phyloP scores from a whole-genome alignment of 257 asterid genomes.

The Lavandula angustifolia region DNA sequence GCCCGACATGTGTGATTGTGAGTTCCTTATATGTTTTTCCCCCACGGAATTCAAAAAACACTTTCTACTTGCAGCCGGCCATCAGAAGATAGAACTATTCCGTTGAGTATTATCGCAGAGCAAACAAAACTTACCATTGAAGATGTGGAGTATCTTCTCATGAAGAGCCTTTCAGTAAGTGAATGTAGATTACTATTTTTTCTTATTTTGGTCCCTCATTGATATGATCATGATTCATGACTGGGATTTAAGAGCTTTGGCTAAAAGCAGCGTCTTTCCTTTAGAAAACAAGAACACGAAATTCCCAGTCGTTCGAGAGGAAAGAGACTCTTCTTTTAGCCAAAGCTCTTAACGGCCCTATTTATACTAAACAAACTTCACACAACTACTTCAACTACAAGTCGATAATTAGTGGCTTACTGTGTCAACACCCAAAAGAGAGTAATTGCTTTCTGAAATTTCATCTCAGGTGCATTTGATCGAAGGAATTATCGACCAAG shows the following conservation, averaged over 20 bases:
- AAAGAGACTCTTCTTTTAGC: too few species aligned
- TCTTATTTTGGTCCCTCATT: background rate
- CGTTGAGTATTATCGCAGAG: slow-evolving; percentile 71
- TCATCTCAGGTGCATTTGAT: slow-evolving; percentile 78
- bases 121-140: slow-evolving; percentile 82
- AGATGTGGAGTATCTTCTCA: slow-evolving; percentile 87
- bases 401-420: too few species aligned
- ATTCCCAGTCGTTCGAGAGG: too few species aligned
- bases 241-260: too few species aligned
- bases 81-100: slow-evolving; percentile 92
- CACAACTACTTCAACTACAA: too few species aligned
- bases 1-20: background rate
- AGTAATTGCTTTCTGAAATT: too few species aligned
- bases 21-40: slow-evolving; percentile 10
- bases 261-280: too few species aligned
- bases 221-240: too few species aligned
- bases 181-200: slow-evolving; percentile 3
- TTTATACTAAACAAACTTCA: too few species aligned
- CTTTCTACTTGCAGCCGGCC: slow-evolving; percentile 68
- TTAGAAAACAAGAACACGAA: too few species aligned
- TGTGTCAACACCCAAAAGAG: too few species aligned
- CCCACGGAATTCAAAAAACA: slow-evolving; percentile 1
- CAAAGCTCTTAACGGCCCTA: too few species aligned
- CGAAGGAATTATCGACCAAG: slow-evolving; percentile 93
- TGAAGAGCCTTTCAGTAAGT: slow-evolving; percentile 99